Percentiles rank a stretch among this genome's conserved stretches.
Conservation (phyloP, 768 basidiomycete species). For the Coprinopsis marcescibilis region DNA sequence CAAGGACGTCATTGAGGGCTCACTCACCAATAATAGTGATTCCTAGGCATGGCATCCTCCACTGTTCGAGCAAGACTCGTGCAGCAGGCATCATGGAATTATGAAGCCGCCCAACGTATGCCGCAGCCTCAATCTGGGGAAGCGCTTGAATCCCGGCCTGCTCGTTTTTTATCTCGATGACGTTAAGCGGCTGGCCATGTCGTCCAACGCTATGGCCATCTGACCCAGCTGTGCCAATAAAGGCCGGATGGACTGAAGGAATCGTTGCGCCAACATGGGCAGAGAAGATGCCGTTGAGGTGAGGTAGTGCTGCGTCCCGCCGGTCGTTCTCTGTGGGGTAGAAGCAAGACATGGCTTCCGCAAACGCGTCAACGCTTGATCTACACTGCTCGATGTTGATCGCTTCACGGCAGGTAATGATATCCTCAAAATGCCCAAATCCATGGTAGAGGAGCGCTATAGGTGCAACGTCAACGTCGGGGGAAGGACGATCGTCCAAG, state of each 20-base stretch:
- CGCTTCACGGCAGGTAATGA: slow-evolving; percentile 6
- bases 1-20: slow-evolving; percentile 8
- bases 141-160: slow-evolving; percentile 3
- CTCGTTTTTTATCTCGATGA: slow-evolving; percentile 14
- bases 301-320: slow-evolving; percentile 3
- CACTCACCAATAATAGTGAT: slow-evolving; percentile 18
- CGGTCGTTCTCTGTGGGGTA: slow-evolving; percentile 12
- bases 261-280: background rate
- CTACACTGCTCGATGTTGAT: slow-evolving; percentile 6
- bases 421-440: slow-evolving; percentile 18
- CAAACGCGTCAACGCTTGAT: slow-evolving; percentile 11
- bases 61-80: slow-evolving; percentile 5
- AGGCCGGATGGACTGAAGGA: background rate
- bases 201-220: slow-evolving; percentile 5
- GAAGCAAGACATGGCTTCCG: slow-evolving; percentile 13
- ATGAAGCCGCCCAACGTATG: slow-evolving; percentile 8
- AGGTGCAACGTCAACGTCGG: slow-evolving; percentile 12
- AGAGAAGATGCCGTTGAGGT: slow-evolving; percentile 6
- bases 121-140: slow-evolving; percentile 10
- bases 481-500: slow-evolving; percentile 18
- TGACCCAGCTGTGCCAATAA: slow-evolving; percentile 4
- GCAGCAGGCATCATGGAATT: background rate
- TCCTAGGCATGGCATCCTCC: slow-evolving; percentile 16
- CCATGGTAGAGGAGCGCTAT: slow-evolving; percentile 17
- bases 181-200: background rate